These are phyloP conservation scores for Wickerhamiella occidentalis DNA, from an alignment of 805 yeast species.

Conservation along the genomic window DNA sequence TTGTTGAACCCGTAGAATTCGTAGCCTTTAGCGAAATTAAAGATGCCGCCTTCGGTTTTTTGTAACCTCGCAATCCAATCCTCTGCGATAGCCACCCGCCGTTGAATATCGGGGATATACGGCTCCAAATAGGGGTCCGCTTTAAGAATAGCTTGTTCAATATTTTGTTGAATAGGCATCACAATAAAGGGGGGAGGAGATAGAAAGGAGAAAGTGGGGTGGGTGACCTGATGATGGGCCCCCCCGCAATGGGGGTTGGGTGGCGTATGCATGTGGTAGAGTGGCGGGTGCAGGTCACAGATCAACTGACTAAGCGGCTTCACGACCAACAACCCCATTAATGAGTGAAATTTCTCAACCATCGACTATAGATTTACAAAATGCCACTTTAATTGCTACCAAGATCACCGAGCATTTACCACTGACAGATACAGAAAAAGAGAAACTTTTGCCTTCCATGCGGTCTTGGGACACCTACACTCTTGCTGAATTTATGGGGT, in stretches of 20 bases:
- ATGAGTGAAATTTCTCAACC: not conserved
- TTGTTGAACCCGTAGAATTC: constrained; percentile 67
- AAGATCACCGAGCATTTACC: constrained; percentile 1
- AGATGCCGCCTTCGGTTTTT: constrained; percentile 50
- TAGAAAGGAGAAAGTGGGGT: not conserved
- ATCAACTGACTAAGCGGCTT: not conserved
- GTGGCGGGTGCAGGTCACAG: not conserved
- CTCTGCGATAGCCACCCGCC: constrained; percentile 54
- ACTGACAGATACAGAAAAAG: not conserved
- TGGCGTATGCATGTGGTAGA: too few relatives aligned
- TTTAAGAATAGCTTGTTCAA: constrained; percentile 37
- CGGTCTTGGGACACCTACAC: constrained; percentile 6
- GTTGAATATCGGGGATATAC: constrained; percentile 49
- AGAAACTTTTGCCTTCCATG: not conserved
- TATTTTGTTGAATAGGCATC: constrained; percentile 5
- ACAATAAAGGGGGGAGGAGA: not conserved
- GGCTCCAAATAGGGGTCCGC: constrained; percentile 85
- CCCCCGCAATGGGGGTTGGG: constrained; percentile 3
- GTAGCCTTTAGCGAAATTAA: constrained; percentile 65
- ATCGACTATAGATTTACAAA: not conserved
- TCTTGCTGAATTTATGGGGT: constrained; percentile 1
- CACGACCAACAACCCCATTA: too few relatives aligned
- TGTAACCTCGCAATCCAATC: constrained; percentile 49
- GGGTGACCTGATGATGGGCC: not conserved
- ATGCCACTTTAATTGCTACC: not conserved